These are phyloP conservation scores for Pseudognaphalium luteoalbum DNA, from an alignment of 129 eudicot species.

Conservation along the genomic window DNA sequence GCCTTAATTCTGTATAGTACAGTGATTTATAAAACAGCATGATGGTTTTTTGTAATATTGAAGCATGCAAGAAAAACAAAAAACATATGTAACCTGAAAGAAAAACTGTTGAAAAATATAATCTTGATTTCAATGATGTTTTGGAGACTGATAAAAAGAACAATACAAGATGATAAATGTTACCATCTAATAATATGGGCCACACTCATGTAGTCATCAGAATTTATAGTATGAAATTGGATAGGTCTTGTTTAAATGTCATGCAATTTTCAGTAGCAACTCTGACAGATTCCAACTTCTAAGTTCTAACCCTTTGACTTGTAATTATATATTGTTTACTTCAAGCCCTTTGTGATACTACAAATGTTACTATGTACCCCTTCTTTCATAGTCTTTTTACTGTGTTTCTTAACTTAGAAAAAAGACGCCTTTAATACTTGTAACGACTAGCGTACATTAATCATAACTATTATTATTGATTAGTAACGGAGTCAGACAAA, in stretches of 20 bases:
- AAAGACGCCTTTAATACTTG: too few species aligned
- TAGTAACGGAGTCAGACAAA: too few species aligned
- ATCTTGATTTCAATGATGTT: neutral
- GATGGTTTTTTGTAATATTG: neutral
- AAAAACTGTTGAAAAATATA: neutral
- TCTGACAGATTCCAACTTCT: neutral
- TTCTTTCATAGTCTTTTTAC: too few species aligned
- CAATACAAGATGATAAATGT: neutral
- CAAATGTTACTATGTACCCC: neutral
- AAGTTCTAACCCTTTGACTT: constrained; percentile 1
- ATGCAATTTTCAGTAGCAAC: neutral
- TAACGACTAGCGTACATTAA: too few species aligned
- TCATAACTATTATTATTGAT: too few species aligned
- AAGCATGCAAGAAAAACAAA: constrained; percentile 11
- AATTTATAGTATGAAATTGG: neutral
- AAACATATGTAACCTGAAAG: constrained; percentile 6
- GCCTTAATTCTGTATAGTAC: neutral
- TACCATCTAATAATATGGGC: neutral
- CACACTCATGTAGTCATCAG: neutral
- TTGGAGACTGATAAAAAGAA: neutral
- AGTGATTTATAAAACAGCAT: constrained; percentile 2
- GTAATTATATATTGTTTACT: neutral
- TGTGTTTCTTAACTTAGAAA: too few species aligned
- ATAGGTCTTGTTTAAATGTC: neutral
- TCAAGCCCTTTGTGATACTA: neutral